Conservation (phyloP, 2,329 filamentous ascomycete species). For the Cladosporium colombiae region DNA sequence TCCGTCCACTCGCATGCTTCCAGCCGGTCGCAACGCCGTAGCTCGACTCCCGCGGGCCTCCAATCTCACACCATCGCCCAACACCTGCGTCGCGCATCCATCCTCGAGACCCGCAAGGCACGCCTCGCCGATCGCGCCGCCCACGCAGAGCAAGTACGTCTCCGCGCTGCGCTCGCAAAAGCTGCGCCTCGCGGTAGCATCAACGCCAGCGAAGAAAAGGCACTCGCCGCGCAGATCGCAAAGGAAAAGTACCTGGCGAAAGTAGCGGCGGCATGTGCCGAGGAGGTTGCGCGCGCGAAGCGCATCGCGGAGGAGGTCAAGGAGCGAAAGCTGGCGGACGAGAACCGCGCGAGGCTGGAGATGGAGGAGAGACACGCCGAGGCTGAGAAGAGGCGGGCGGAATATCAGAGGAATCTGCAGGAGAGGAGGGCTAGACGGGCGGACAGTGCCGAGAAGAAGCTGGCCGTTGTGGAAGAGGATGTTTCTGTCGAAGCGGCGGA, state of each 20-base stretch:
- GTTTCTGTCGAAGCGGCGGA: conserved; percentile 46
- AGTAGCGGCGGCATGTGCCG: conserved; percentile 77
- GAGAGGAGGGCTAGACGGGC: conserved; percentile 44
- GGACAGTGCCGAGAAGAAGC: conserved; percentile 51
- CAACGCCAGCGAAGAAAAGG: conserved; percentile 71
- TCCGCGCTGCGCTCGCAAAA: conserved; percentile 73
- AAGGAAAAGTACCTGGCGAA: conserved; percentile 79
- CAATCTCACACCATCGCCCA: conserved; percentile 79
- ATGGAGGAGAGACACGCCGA: conserved; percentile 81
- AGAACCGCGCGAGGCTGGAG: conserved; percentile 67
- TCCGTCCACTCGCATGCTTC: conserved; percentile 73
- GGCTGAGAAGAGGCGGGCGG: conserved; percentile 67
- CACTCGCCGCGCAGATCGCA: conserved; percentile 74
- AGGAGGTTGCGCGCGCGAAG: conserved; percentile 80
- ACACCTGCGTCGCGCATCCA: conserved; percentile 75
- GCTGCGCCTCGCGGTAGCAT: conserved; percentile 60
- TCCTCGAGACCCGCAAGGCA: conserved; percentile 77
- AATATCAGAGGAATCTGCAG: conserved; percentile 53
- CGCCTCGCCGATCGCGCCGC: conserved; percentile 77
- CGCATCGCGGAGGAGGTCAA: conserved; percentile 80
- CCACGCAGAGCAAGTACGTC: conserved; percentile 79
- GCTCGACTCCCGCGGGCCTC: conserved; percentile 40
- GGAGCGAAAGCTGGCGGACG: conserved; percentile 74
- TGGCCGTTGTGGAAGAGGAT: conserved; percentile 53
- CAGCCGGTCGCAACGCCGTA: conserved; percentile 54